A percentile compares a stretch with the other conserved stretches of the same genome.
Evolutionary conservation across 345 rosid species (phyloP).

Genomic region (Salix viminalis): DNA sequence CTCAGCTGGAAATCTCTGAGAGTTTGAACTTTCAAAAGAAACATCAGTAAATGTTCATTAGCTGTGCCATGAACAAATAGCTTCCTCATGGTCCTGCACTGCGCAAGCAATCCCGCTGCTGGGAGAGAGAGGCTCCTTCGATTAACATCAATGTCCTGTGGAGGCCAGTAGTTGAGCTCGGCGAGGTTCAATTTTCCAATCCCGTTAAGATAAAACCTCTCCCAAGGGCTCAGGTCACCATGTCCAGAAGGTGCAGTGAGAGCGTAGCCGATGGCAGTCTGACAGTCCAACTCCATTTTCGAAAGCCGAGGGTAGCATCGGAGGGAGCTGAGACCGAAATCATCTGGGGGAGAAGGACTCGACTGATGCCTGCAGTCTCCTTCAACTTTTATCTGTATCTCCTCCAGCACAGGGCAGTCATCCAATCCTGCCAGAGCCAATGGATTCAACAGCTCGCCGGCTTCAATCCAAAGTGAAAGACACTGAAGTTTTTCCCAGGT

Average conservation of each 20-base stretch:
- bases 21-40: slow-evolving; percentile 44
- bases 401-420: slow-evolving; percentile 78
- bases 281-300: slow-evolving; percentile 73
- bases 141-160: slow-evolving; percentile 82
- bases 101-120: slow-evolving; percentile 61
- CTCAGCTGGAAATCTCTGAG: slow-evolving; percentile 87
- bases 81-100: slow-evolving; percentile 61
- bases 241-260: slow-evolving; percentile 79
- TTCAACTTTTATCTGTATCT: slow-evolving; percentile 71
- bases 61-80: slow-evolving; percentile 93
- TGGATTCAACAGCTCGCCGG: slow-evolving; percentile 60
- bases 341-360: slow-evolving; percentile 44
- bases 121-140: slow-evolving; percentile 78
- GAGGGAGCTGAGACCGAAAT: slow-evolving; percentile 65
- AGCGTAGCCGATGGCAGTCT: slow-evolving; percentile 62
- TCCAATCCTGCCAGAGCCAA: slow-evolving; percentile 51
- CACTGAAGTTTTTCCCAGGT: slow-evolving; percentile 61
- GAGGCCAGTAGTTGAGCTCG: slow-evolving; percentile 89
- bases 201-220: slow-evolving; percentile 73
- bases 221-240: slow-evolving; percentile 90
- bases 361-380: slow-evolving; percentile 72
- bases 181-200: slow-evolving; percentile 51
- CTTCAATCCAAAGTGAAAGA: slow-evolving; percentile 77
- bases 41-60: slow-evolving; percentile 83
- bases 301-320: slow-evolving; percentile 53